Base-by-base conservation (phyloP, 2,329 filamentous ascomycete genomes). In the Colletotrichum sublineola region DNA sequence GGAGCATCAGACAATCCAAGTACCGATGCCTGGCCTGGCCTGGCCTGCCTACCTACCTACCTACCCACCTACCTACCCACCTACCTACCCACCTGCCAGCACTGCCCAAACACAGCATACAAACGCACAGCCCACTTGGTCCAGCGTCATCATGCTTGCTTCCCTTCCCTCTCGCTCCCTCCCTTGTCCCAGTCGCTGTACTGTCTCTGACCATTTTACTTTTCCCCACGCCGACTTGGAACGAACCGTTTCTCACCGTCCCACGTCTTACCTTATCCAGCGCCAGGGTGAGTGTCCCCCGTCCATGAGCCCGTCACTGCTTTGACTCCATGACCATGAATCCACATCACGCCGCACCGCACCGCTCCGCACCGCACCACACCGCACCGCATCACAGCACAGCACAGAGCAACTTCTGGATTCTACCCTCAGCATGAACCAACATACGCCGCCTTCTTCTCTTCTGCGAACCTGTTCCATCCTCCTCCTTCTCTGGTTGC, bases 161-260 rank as follows among this genome's bases (percentile, higher is more conserved):
- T 52, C 40, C 14, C 40, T 42, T 42, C 40, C 40, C 11, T 12
- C 38, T 11, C 40, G 6, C 8, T 52, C n/a, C 58, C 60, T 72
- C 56, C 69, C 61, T 69, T 69, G 69, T 56, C 58, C 69, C 33
- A 50, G 44, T 53, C 46, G 56, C 20, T 44, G 52, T 57, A 48
- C 40, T 48, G 68, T 68, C 36, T 68, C 58, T 55, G 29, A 60
- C 44, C 70, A 70, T 64, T 65, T 73, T 73, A 64, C 66, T 65
- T 73, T 72, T 73, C 61, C 53, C 42, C 44, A 68, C 67, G 61
- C 46, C 42, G 48, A 73, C 66, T 65, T 73, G 66, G 70, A 73
- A 73, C 66, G 70, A 73, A 73, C 70, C 66, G 70, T 73, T 73
- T 73, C 33, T 46, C 57, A 50, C 70, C 70, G 70, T 73, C 70